Base-by-base conservation (phyloP, 2,329 filamentous ascomycete species). In the Xylogone sp. region DNA sequence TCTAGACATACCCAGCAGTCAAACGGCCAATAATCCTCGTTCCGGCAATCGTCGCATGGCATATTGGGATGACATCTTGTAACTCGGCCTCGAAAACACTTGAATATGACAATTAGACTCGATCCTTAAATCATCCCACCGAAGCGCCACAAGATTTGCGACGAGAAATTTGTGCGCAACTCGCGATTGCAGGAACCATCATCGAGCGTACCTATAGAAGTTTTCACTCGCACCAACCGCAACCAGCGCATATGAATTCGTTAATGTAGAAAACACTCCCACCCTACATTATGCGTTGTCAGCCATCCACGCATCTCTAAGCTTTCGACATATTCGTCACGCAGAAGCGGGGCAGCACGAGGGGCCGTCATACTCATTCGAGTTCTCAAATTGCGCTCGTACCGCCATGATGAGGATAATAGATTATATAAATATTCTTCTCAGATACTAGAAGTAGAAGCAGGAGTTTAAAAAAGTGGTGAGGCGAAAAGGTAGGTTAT, bases 71-170 rank as follows among this genome's bases (percentile, higher is more conserved):
- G 57, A 97, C 85, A 76, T 97, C 94, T 78, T 96, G 90, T 56
- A 99, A 82, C 77, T 99, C 94, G 57, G 93, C 87, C 79, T 99
- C 94, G 76, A 99, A 97, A 70, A 97, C 83, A 78, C 90, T 90
- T 39, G n/a, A 39, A 39, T 16, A 39, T 16, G 5, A 39, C 5
- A 18, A 39, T 39, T 16, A 39, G 34, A 39, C 34, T 16, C 4
- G 34, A 18, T 39, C 10, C n/a, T 39, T 21, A 31, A 6, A 46
- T 10, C 12, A 29, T 5, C 10, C 21, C 12, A 13, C 31, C n/a
- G 9, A 29, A 47, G 45, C 45, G 34, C 34, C 13, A 16, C 34
- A 13, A 39, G n/a, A 13, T 27, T 27, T 18, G 34, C 34, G 34
- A 39, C 34, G 34, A 39, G 34, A 39, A 39, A 39, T 39, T 39